A percentile compares a stretch with the other conserved stretches of the same genome.
Conservation (phyloP, 106 monocot genomes). For the Alisma plantagoaquatica region DNA sequence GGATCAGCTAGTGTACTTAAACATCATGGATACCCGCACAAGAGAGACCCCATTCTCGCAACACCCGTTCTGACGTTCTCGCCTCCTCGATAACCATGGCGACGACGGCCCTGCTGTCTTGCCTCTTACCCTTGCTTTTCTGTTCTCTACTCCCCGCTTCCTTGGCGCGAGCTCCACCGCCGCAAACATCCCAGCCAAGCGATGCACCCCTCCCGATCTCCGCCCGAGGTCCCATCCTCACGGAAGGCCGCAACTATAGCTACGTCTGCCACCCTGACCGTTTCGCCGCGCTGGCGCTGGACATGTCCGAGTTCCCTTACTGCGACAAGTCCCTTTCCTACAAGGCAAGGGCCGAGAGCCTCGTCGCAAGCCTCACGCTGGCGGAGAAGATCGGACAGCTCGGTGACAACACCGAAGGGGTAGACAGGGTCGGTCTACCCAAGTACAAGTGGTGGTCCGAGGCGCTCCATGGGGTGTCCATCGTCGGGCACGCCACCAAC, state of each 20-base stretch:
- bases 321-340: constrained; percentile 13
- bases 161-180: no score
- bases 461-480: constrained; percentile 30
- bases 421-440: constrained; percentile 11
- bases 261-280: constrained; percentile 12
- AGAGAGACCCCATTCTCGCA: no score
- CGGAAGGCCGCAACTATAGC: neutral
- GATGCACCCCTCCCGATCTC: no score
- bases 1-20: no score
- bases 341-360: constrained; percentile 1
- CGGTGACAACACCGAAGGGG: constrained; percentile 5
- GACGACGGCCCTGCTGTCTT: no score
- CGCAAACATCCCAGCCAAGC: no score
- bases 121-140: no score
- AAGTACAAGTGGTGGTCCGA: constrained; percentile 28
- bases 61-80: no score
- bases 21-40: no score
- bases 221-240: neutral
- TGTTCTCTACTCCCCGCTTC: no score
- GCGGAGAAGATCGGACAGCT: constrained; percentile 18
- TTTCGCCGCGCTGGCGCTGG: neutral
- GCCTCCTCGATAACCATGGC: no score
- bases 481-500: constrained; percentile 7
- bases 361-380: constrained; percentile 9
- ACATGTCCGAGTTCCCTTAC: no score